phyloP scores from a whole-genome alignment of 108 stramenopile species.

The Cyclotella kingstonii region DNA sequence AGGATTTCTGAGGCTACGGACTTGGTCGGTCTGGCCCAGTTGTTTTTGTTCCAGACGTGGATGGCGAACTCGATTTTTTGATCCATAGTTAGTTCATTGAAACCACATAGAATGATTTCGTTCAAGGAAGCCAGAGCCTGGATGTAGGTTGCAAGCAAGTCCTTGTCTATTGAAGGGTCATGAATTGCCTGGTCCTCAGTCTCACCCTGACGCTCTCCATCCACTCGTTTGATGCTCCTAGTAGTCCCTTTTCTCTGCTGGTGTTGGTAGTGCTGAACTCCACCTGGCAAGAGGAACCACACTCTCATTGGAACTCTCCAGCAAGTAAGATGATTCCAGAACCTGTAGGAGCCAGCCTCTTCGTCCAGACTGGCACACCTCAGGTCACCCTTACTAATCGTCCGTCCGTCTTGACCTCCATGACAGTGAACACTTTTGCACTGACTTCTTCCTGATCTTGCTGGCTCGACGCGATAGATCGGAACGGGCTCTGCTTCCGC shows the following conservation, averaged over 20 bases:
- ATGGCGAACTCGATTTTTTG: slow-evolving; percentile 8
- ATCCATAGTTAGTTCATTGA: slow-evolving; percentile 3
- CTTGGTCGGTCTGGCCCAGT: slow-evolving; percentile 18
- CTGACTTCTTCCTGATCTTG: slow-evolving; percentile 24
- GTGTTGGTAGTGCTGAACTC: no score
- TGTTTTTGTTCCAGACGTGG: slow-evolving; percentile 26
- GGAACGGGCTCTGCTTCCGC: slow-evolving; percentile 28
- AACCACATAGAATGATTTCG: no score
- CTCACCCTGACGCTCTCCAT: no score
- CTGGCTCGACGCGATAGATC: slow-evolving; percentile 47
- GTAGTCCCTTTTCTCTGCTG: no score
- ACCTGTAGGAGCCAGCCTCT: slow-evolving; percentile 36
- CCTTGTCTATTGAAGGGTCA: no score
- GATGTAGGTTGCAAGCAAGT: no score
- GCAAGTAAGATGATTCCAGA: slow-evolving; percentile 52
- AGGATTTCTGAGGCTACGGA: neutral
- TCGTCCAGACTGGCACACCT: slow-evolving; percentile 44
- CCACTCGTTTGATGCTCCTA: no score
- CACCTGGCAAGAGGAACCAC: neutral
- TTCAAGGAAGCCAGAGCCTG: no score
- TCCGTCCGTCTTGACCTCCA: neutral
- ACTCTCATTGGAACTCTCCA: slow-evolving; percentile 19
- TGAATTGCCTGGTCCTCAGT: no score
- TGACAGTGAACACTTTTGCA: slow-evolving; percentile 23
- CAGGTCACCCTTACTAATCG: slow-evolving; percentile 20